Evolutionary conservation across 1,139 yeast species (phyloP).

Genomic region (Debaryomyces psychrophilus): DNA sequence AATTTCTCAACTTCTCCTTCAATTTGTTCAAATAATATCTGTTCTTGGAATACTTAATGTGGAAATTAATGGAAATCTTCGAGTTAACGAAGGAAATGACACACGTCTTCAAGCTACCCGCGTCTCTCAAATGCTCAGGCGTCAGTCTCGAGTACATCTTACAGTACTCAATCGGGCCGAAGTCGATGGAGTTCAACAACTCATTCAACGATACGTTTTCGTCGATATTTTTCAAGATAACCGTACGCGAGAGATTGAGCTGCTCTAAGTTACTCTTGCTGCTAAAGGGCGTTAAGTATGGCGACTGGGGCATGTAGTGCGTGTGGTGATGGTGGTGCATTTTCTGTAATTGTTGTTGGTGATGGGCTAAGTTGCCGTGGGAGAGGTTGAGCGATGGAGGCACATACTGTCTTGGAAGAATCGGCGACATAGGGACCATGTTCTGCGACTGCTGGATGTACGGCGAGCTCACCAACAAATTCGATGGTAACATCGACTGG

Average conservation of each 20-base stretch:
- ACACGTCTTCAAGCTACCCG: conserved; percentile 33
- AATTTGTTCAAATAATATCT: conserved; percentile 29
- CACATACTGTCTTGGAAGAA: conserved; percentile 14
- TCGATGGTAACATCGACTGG: conserved; percentile 72
- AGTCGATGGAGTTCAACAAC: conserved; percentile 38
- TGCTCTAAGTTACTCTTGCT: conserved; percentile 32
- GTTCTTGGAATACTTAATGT: conserved; percentile 37
- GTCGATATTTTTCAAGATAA: conserved; percentile 36
- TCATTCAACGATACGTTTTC: conserved; percentile 32
- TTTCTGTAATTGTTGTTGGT: conserved; percentile 11
- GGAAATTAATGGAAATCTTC: conserved; percentile 37
- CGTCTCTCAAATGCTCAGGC: conserved; percentile 28
- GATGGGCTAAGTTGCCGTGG: conserved; percentile 6
- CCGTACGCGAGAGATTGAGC: conserved; percentile 42
- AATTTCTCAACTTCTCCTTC: conserved; percentile 30
- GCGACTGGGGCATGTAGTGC: conserved; percentile 21
- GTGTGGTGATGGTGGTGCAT: conserved; percentile 15
- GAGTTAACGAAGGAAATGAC: conserved; percentile 46
- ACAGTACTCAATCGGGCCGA: conserved; percentile 50
- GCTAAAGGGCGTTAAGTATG: conserved; percentile 24
- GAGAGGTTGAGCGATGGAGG: conserved; percentile 9
- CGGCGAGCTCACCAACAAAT: conserved; percentile 68
- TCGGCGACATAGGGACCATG: conserved; percentile 18
- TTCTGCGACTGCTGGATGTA: conserved; percentile 39
- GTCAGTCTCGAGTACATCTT: conserved; percentile 38